phyloP scores from a whole-genome alignment of 129 eudicot genomes.

The Artemisia argyi region DNA sequence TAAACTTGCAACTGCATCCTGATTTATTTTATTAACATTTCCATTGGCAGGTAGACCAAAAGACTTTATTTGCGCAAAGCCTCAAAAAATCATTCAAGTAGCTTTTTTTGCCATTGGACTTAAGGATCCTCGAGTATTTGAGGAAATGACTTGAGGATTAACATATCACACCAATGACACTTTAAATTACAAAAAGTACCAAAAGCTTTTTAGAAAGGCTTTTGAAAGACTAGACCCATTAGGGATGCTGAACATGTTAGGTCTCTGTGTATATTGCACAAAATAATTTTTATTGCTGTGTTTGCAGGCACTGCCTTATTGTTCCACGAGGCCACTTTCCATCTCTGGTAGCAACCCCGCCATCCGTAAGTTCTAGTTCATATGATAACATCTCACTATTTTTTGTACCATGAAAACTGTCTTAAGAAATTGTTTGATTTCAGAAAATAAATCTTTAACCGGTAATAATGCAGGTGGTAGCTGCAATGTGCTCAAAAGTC shows the following conservation, averaged over 20 bases:
- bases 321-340: slow-evolving; percentile 82
- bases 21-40: not conserved
- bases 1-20: not conserved
- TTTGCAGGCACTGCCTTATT: slow-evolving; percentile 81
- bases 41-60: too few species aligned
- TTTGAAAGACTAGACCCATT: not conserved
- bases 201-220: too few species aligned
- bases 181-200: too few species aligned
- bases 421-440: not conserved
- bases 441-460: not conserved
- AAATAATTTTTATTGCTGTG: slow-evolving; percentile 6
- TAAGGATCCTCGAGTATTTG: too few species aligned
- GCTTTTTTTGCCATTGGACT: too few species aligned
- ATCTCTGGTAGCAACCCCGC: slow-evolving; percentile 85
- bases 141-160: too few species aligned
- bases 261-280: not conserved
- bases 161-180: too few species aligned
- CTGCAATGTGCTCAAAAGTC: slow-evolving; percentile 89
- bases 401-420: not conserved
- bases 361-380: slow-evolving; percentile 64
- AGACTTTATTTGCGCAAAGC: too few species aligned
- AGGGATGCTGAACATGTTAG: not conserved
- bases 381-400: not conserved
- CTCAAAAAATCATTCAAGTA: too few species aligned
- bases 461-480: slow-evolving; percentile 65